Base-by-base conservation (phyloP, 169 alveolate genomes). In the Cryptosporidium ubiquitum region DNA sequence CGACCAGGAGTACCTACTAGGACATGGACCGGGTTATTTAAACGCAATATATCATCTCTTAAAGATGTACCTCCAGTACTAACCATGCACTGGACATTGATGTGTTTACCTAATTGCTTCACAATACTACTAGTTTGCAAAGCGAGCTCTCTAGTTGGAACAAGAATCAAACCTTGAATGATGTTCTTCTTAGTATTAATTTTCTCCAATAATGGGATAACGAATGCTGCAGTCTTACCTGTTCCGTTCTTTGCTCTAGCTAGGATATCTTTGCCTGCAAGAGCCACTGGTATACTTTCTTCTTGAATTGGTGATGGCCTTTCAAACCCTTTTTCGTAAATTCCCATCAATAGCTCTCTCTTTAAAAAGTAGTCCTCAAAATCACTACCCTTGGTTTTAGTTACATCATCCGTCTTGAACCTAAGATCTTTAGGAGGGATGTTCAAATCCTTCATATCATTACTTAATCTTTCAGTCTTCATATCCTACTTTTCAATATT, bases 1-100 rank as follows among this genome's bases (percentile, higher is more conserved):
- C 99, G 95, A 37, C 99, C 99, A 16, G 99, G 99, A 5, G 99
- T 99, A n/a, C 99, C 99, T 23, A 98, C 98, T n/a, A 98, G 93
- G 2, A 98, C 96, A 91, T 98, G 99, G 26, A 97, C 99, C 44
- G 97, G 96, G 85, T 96, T 95, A 92, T 97, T 96, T 61, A 98
- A 91, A 52, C 99, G 95, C 94, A 96, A 95, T 60, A 97, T 97
- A 91, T 98, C 99, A 70, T 98, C 99, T 51, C 98, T 93, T 55
- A 98, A 93, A 75, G 97, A 95, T 12, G 99, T 98, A 47, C 99
- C 99, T 51, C 99, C 99, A 0, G 99, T 97, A 37, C 99, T 95
- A 16, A 98, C 99, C 99, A 98, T 98, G 92, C 99, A 97, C 93
- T 98, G 99, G 14, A 97, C 98, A 91, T 97, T 94, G 94, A 97